These are phyloP conservation scores for Phytophthora pisi DNA, from an alignment of 352 stramenopile genomes.

Conservation along the genomic window DNA sequence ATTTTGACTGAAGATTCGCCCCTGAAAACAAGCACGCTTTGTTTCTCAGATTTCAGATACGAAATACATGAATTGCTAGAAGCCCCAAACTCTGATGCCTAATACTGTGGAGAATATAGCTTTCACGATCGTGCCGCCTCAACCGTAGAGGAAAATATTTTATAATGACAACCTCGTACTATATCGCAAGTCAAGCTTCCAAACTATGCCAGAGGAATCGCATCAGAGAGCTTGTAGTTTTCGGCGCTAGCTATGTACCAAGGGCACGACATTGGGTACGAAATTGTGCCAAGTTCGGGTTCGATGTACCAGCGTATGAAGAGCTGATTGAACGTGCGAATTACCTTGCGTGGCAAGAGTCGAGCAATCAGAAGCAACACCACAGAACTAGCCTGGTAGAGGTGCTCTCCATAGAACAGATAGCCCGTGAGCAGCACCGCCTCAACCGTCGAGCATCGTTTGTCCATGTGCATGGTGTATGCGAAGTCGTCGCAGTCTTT, in stretches of 20 bases:
- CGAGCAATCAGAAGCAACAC: conserved; percentile 25
- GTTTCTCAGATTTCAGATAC: too few relatives aligned
- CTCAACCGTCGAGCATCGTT: conserved; percentile 27
- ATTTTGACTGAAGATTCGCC: too few relatives aligned
- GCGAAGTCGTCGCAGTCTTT: conserved; percentile 33
- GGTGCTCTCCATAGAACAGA: conserved; percentile 27
- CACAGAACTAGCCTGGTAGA: conserved; percentile 28
- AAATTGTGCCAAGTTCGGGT: conserved; percentile 15
- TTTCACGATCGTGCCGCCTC: too few relatives aligned
- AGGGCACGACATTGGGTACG: conserved; percentile 20
- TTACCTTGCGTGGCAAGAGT: conserved; percentile 22
- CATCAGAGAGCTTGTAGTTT: conserved; percentile 27
- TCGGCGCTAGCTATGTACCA: conserved; percentile 31
- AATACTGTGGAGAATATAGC: too few relatives aligned
- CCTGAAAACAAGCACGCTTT: too few relatives aligned
- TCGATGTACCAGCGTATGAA: conserved; percentile 31
- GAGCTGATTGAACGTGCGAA: conserved; percentile 36
- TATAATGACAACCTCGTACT: too few relatives aligned
- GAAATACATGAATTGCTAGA: too few relatives aligned
- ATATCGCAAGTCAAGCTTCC: too few relatives aligned
- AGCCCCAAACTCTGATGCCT: too few relatives aligned
- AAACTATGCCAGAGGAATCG: conserved; percentile 14
- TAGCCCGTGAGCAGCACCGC: conserved; percentile 29
- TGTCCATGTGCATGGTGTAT: conserved; percentile 15
- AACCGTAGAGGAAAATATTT: too few relatives aligned